phyloP scores from a whole-genome alignment of 805 yeast species.

The Lachancea dasiensis region DNA sequence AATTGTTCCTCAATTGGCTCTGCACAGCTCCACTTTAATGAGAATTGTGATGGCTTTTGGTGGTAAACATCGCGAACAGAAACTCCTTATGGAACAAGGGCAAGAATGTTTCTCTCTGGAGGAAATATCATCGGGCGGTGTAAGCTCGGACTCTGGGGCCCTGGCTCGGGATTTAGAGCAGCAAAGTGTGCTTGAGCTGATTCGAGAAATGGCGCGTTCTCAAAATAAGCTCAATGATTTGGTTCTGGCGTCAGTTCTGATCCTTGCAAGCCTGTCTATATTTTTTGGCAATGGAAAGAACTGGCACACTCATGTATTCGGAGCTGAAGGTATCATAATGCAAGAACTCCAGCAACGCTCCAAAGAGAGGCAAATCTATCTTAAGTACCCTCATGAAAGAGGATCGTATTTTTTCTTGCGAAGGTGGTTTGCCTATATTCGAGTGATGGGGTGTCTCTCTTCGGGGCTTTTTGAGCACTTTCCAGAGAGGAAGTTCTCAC shows the following conservation, averaged over 20 bases:
- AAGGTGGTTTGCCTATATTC: conserved; percentile 66
- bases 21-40: conserved; percentile 47
- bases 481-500: background rate
- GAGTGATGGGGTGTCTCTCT: conserved; percentile 56
- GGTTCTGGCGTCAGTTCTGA: conserved; percentile 37
- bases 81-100: conserved; percentile 1
- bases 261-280: conserved; percentile 53
- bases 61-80: conserved; percentile 34
- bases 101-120: conserved; percentile 4
- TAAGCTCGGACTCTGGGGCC: background rate
- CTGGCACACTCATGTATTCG: conserved; percentile 56
- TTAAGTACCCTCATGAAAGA: background rate
- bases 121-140: background rate
- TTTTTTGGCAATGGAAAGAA: conserved; percentile 39
- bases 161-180: conserved; percentile 9
- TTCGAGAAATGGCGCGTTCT: conserved; percentile 4
- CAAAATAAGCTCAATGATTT: conserved; percentile 11
- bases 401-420: conserved; percentile 41
- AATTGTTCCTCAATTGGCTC: conserved; percentile 62
- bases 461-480: conserved; percentile 35
- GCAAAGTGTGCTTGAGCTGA: conserved; percentile 10
- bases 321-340: conserved; percentile 8
- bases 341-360: background rate
- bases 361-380: background rate
- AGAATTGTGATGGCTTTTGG: conserved; percentile 51